Conservation (phyloP, 1,139 yeast genomes). For the Taphrina wiesneri region DNA sequence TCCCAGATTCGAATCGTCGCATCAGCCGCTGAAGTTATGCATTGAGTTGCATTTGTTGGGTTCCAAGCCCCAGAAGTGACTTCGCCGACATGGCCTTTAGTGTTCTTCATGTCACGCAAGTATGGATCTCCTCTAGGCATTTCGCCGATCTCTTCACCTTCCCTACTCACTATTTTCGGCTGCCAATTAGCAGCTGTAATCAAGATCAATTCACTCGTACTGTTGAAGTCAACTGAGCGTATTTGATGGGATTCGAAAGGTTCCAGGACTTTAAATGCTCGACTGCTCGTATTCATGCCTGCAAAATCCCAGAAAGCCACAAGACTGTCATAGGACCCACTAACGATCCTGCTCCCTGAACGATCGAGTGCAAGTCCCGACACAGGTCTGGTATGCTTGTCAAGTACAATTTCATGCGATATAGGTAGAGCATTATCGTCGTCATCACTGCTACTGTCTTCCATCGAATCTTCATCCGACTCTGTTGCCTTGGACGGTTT, state of each 20-base stretch:
- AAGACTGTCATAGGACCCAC: constrained; percentile 45
- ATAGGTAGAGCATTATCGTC: constrained; percentile 44
- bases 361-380: constrained; percentile 44
- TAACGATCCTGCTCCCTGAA: constrained; percentile 44
- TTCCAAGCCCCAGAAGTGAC: constrained; percentile 47
- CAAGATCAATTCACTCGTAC: constrained; percentile 42
- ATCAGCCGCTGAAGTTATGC: constrained; percentile 45
- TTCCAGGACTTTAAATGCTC: constrained; percentile 44
- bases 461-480: constrained; percentile 21
- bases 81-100: constrained; percentile 48
- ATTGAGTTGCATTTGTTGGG: constrained; percentile 40
- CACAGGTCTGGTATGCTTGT: constrained; percentile 43
- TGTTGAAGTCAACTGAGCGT: constrained; percentile 41
- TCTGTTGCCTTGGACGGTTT: background rate
- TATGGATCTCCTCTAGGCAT: constrained; percentile 48
- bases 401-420: constrained; percentile 45
- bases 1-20: constrained; percentile 49
- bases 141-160: constrained; percentile 42
- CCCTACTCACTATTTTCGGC: constrained; percentile 40
- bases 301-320: constrained; percentile 46
- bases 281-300: constrained; percentile 44
- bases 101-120: constrained; percentile 47
- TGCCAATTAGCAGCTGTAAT: constrained; percentile 43
- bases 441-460: constrained; percentile 24
- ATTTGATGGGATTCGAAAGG: constrained; percentile 45